Evolutionary conservation across 345 rosid species (phyloP).

Genomic region (Ceriops decandra): DNA sequence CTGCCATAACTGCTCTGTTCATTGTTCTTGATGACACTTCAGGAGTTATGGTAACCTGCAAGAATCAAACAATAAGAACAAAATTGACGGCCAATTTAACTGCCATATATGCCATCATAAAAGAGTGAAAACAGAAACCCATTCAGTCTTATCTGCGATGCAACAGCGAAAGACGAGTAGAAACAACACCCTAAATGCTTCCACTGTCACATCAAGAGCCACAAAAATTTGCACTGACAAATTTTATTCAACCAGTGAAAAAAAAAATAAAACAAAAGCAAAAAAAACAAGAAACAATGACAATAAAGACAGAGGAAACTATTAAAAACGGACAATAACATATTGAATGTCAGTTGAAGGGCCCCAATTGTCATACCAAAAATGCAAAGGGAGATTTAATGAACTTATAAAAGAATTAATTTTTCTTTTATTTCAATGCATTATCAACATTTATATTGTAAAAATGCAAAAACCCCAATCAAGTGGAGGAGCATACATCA

Average conservation of each 20-base stretch:
- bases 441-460: slow-evolving; percentile 2
- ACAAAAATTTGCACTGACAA: slow-evolving; percentile 22
- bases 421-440: slow-evolving; percentile 11
- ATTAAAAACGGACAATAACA: not conserved
- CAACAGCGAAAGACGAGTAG: slow-evolving; percentile 25
- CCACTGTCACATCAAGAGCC: slow-evolving; percentile 39
- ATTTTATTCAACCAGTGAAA: slow-evolving; percentile 7
- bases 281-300: slow-evolving; percentile 1
- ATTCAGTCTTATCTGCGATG: slow-evolving; percentile 36
- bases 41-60: slow-evolving; percentile 95
- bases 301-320: not conserved
- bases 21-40: slow-evolving; percentile 78
- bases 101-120: slow-evolving; percentile 31
- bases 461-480: slow-evolving; percentile 3
- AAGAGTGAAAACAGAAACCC: slow-evolving; percentile 21
- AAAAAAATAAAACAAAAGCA: slow-evolving; percentile 5
- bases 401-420: not conserved
- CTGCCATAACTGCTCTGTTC: slow-evolving; percentile 92
- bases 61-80: slow-evolving; percentile 46
- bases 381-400: not conserved
- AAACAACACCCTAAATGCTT: slow-evolving; percentile 22
- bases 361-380: not conserved
- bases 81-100: slow-evolving; percentile 21
- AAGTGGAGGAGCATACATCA: slow-evolving; percentile 58
- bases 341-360: slow-evolving; percentile 19